Evolutionary conservation across 208 protist genomes (phyloP).

Genomic region (Acanthamoeba castellanii): DNA sequence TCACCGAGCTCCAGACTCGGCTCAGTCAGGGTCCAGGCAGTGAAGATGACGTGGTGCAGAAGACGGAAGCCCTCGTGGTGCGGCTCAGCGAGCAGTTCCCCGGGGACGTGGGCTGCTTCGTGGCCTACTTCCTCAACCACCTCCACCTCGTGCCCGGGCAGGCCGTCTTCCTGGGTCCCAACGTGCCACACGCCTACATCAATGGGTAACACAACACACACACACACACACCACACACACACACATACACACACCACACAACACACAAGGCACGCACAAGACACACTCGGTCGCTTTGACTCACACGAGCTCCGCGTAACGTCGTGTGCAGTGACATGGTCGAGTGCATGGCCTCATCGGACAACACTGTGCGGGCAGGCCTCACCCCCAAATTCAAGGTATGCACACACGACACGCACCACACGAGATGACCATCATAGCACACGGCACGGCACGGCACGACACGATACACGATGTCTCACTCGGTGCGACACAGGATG

Average conservation of each 20-base stretch:
- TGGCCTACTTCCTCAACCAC: constrained; percentile 98
- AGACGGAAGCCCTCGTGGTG: constrained; percentile 87
- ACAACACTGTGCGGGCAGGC: constrained; percentile 98
- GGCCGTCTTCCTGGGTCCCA: constrained; percentile 96
- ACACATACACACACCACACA: constrained; percentile 48
- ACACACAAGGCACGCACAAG: constrained; percentile 93
- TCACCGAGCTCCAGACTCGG: constrained; percentile 62
- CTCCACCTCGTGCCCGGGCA: constrained; percentile 95
- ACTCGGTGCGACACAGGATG: constrained; percentile 87
- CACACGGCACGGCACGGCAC: not conserved
- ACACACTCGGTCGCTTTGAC: not conserved
- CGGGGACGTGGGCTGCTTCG: constrained; percentile 97
- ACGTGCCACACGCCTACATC: constrained; percentile 98
- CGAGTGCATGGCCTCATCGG: constrained; percentile 98
- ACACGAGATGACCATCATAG: too few species aligned
- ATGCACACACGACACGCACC: too few species aligned
- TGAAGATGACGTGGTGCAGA: not conserved
- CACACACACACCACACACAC: constrained; percentile 86
- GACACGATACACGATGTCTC: not conserved
- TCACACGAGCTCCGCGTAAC: not conserved
- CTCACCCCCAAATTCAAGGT: constrained; percentile 97
- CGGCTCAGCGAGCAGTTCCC: constrained; percentile 95
- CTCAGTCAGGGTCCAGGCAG: not conserved
- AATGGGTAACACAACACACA: constrained; percentile 91
- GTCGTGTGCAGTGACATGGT: constrained; percentile 90